Conservation (phyloP, 495 filamentous ascomycete species). For the Terfezia boudieri region DNA sequence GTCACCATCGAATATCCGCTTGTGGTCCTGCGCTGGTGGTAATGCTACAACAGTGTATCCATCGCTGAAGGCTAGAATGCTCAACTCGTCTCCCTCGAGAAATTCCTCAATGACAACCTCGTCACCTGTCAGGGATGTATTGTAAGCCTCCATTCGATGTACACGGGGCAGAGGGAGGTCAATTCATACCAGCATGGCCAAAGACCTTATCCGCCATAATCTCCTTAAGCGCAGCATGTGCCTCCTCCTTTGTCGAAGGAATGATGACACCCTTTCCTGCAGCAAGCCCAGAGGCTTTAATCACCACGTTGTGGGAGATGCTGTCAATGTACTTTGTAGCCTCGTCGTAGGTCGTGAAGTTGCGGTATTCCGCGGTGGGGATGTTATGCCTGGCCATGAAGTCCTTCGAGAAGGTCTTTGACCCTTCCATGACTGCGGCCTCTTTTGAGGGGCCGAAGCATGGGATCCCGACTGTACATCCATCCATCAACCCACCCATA, state of each 20-base stretch:
- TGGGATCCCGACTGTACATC: slow-evolving; percentile 38
- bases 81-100: slow-evolving; percentile 76
- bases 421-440: slow-evolving; percentile 82
- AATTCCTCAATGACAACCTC: slow-evolving; percentile 95
- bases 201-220: slow-evolving; percentile 85
- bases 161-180: background rate
- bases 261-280: slow-evolving; percentile 88
- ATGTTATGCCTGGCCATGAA: slow-evolving; percentile 87
- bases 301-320: slow-evolving; percentile 54
- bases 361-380: slow-evolving; percentile 73
- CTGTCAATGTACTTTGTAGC: slow-evolving; percentile 55
- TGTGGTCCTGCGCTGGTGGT: slow-evolving; percentile 92
- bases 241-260: slow-evolving; percentile 57
- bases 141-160: background rate
- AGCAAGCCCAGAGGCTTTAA: slow-evolving; percentile 73
- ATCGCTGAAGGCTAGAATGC: slow-evolving; percentile 76
- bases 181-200: slow-evolving; percentile 43
- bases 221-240: slow-evolving; percentile 53
- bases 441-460: slow-evolving; percentile 72
- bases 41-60: slow-evolving; percentile 65
- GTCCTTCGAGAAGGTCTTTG: slow-evolving; percentile 92
- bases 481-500: background rate
- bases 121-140: slow-evolving; percentile 22
- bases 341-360: slow-evolving; percentile 60
- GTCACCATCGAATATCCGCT: slow-evolving; percentile 79